phyloP scores from a whole-genome alignment of 1,284 basidiomycete genomes.

The Cutaneotrichosporon sp. region DNA sequence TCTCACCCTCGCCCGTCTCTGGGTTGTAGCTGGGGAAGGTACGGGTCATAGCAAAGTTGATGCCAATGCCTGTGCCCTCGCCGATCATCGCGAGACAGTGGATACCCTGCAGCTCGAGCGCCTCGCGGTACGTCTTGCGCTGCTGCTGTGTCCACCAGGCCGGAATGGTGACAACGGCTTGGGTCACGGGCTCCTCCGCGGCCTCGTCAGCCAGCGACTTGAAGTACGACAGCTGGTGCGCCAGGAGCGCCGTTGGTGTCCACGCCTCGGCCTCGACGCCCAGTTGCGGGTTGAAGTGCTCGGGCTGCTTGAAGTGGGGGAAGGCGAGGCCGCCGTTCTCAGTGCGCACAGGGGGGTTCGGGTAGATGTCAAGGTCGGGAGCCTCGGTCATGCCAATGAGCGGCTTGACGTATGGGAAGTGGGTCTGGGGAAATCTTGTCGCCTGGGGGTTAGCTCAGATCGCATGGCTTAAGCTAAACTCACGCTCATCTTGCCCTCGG shows the following conservation, averaged over 20 bases:
- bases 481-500: conserved; percentile 80
- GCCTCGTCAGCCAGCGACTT: conserved; percentile 76
- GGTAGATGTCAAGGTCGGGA: conserved; percentile 53
- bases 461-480: conserved; percentile 43
- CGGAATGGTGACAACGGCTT: conserved; percentile 80
- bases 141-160: conserved; percentile 80
- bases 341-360: conserved; percentile 29
- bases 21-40: conserved; percentile 58
- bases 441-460: conserved; percentile 54
- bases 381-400: conserved; percentile 56
- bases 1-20: conserved; percentile 44
- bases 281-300: conserved; percentile 59
- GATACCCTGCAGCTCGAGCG: conserved; percentile 83
- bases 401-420: conserved; percentile 80
- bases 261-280: conserved; percentile 53
- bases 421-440: conserved; percentile 80
- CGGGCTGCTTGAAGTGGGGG: conserved; percentile 61
- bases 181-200: conserved; percentile 62
- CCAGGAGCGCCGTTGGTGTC: conserved; percentile 85
- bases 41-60: conserved; percentile 96
- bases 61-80: conserved; percentile 85
- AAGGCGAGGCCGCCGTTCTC: conserved; percentile 57
- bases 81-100: conserved; percentile 77
- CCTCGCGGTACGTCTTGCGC: conserved; percentile 82
- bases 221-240: conserved; percentile 88